Base-by-base conservation (phyloP, 805 yeast genomes). In the Schwanniomyces pseudopolymorphus region DNA sequence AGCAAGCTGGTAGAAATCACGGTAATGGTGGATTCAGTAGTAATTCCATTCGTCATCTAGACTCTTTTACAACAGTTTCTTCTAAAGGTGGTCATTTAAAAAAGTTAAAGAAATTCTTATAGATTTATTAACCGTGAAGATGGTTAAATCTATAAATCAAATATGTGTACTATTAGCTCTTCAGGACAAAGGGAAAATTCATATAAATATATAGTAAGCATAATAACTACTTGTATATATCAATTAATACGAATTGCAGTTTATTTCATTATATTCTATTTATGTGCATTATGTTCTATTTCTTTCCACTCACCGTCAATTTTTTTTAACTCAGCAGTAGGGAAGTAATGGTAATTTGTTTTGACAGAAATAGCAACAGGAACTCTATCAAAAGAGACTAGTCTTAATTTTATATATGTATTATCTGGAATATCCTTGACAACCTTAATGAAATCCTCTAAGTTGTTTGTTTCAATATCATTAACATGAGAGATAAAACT, bases 11-110 rank as follows among this genome's bases (percentile, higher is more conserved):
- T 9, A 81, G 96, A 71, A 86, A 87, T 54, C 97, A 91, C 64
- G 97, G 97, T 42, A 91, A 91, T 60, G 88, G 90, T 1, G 91
- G 96, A 19, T 91, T 94, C 85, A 78, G 90, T 26, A 70, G 79
- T 35, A 75, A 83, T 43, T 74, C 79, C 21, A 67, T 86, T 58
- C 72, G 80, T 49, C 77, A 76, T 56, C 74, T 85, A 66, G 79
- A 82, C 53, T 85, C 81, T 25, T 85, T 76, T 54, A 80, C 75
- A 6, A 61, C 68, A 55, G 88, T 83, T 33, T 74, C 68, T 25
- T 64, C 64, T 51, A 73, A 57, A 54, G 80, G 78, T 7, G 75
- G 79, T 20, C 89, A 85, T 59, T 70, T 79, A 42, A 80, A 79
- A 58, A 84, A 81, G 60, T 60, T 85, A 51, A 77, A 72, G 57